Conservation (phyloP, 108 stramenopile genomes). For the Cyclotella baltica region DNA sequence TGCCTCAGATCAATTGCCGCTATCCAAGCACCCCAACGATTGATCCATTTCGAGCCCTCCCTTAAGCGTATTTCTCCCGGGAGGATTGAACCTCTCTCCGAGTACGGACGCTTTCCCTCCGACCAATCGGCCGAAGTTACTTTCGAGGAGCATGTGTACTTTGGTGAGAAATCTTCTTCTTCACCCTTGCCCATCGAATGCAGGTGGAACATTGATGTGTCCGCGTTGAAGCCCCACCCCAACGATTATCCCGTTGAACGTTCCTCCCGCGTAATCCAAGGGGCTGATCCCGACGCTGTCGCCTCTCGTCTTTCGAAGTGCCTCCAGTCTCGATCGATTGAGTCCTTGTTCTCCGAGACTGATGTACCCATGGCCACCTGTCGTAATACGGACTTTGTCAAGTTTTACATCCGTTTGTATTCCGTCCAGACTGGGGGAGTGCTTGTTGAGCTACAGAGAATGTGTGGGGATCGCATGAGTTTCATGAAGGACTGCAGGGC, state of each 20-base stretch:
- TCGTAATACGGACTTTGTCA: constrained; percentile 66
- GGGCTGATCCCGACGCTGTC: constrained; percentile 45
- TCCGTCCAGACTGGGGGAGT: constrained; percentile 48
- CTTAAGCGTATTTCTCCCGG: constrained; percentile 35
- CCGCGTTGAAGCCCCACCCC: constrained; percentile 31
- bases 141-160: not conserved
- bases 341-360: constrained; percentile 62
- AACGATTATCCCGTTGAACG: constrained; percentile 52
- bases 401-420: constrained; percentile 75
- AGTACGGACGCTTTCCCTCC: constrained; percentile 4
- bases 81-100: constrained; percentile 12
- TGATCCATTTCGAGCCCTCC: constrained; percentile 19
- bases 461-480: constrained; percentile 63
- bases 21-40: constrained; percentile 3
- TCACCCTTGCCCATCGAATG: constrained; percentile 5
- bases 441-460: constrained; percentile 75
- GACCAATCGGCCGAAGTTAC: constrained; percentile 1
- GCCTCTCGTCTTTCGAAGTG: constrained; percentile 65
- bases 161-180: not conserved
- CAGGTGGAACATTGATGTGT: constrained; percentile 36
- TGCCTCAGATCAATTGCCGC: constrained; percentile 24
- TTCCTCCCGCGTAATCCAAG: constrained; percentile 62
- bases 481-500: constrained; percentile 76
- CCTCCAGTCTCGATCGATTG: constrained; percentile 65
- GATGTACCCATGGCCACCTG: constrained; percentile 69